Evolutionary conservation across 805 yeast genomes (phyloP), one percentile per base, ranked within the genome.

Genomic region (Zygoascus bituminiphila): DNA sequence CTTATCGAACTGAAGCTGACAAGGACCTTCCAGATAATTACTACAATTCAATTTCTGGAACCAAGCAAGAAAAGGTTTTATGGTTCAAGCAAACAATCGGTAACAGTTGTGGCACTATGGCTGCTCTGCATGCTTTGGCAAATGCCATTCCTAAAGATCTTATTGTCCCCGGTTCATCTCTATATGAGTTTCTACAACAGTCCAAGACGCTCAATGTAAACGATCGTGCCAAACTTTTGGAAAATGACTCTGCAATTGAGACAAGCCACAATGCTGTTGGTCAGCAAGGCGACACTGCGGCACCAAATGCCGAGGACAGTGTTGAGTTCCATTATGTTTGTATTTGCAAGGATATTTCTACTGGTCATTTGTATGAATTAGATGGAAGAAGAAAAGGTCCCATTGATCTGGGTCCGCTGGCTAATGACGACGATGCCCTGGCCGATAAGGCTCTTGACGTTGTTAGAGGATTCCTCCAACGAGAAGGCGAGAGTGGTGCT

Each of bases 41-140:
- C n/a, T 46, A 58, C 10, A 71, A 70, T 43, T 49, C 57, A 19
- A 54, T 61, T 5, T 39, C 56, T 5, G 52, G 51, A 1, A 48
- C 48, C 21, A 47, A 47, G 5, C 53, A 51, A 21, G 61, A 53
- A 52, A 67, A 57, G 5, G 58, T 64, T 9, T 69, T 80, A 14
- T 93, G 98, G 97, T 78, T 81, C 57, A 79, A 78, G 55, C 98
- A 91, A 60, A 80, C 88, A 0, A 78, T 93, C 15, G 78, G 77
- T 53, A 91, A 91, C 62, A 94, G 95, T 0, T 91, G 98, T 68
- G 98, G 98, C 4, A 74, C 94, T 26, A 87, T 84, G 65, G 98
- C 96, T 0, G 63, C 93, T 42, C 67, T 91, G 20, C 97, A 91
- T 58, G 71, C 81, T 0, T 56, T 76, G 7, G 63, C 74, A 38